Conservation (phyloP, 441 rosid genomes). For the Corymbia calophylla region DNA sequence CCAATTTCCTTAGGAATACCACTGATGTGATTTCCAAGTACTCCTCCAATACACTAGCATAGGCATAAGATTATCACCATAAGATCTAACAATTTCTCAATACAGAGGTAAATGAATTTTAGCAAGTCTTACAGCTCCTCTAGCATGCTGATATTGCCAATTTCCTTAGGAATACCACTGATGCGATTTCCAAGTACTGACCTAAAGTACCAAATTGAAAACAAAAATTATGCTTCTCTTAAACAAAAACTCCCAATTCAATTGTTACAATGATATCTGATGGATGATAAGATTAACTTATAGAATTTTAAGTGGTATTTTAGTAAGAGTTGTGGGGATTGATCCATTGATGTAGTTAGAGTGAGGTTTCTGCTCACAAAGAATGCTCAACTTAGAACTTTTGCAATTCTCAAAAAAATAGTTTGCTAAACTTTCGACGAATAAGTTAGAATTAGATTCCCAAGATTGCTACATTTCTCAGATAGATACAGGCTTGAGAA, state of each 20-base stretch:
- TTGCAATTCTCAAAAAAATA: not conserved
- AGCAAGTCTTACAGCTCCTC: not conserved
- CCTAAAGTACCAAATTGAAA: not conserved
- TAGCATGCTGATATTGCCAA: not conserved
- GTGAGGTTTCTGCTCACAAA: not conserved
- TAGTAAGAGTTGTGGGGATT: not conserved
- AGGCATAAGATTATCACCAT: not conserved
- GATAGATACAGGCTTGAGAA: not conserved
- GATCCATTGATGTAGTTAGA: not conserved
- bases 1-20: too few species aligned
- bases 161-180: not conserved
- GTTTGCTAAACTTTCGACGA: not conserved
- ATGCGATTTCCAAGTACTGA: not conserved
- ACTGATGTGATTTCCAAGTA: too few species aligned
- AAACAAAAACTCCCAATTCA: not conserved
- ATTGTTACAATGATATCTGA: not conserved
- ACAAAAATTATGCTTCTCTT: not conserved
- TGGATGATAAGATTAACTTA: not conserved
- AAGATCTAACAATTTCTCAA: not conserved
- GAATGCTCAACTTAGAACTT: not conserved
- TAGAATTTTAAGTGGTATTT: not conserved
- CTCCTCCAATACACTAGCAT: fast-evolving
- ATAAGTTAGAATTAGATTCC: not conserved
- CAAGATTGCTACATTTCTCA: not conserved
- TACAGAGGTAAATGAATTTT: not conserved